Base-by-base conservation (phyloP, 345 rosid species). In the Pistacia vera region DNA sequence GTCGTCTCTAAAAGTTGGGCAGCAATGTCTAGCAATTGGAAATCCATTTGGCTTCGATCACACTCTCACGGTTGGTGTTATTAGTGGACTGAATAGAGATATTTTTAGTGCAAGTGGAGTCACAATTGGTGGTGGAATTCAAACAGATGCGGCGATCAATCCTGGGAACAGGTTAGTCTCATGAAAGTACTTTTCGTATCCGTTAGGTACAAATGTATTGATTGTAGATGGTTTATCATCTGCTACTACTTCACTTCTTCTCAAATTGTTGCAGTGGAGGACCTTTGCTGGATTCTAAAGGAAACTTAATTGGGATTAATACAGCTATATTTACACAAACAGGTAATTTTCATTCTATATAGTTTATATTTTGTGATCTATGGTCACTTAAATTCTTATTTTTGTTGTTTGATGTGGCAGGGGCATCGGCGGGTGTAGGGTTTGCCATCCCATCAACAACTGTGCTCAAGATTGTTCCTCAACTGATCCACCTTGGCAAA, bases 1-100 rank as follows among this genome's bases (percentile, higher is more conserved):
- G 35, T 85, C 84, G 77, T 86, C 88, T 81, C 83, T 95, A 71
- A 93, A 80, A 82, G 99, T 93, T 67, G 99, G 98, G 46, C 99
- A 95, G 79, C 97, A 92, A 57, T 93, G 99, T 80, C 84, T 95
- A 68, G 97, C 99, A 54, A 95, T 95, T 75, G 98, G 98, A 63
- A 95, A 95, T 83, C 99, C 98, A 30, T 95, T 95, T 85, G 98
- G 99, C 75, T 95, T 95, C 60, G 98, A 95, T 79, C 99, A 95
- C 59, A 95, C 98, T 41, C 99, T 95, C 73, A 93, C 99, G 0
- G 93, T 87, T 56, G 99, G 99, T 44, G 97, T 95, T 63, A 86
- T 95, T 49, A 95, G 99, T 58, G 99, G 99, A 81, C 81, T 95
- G 78, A 92, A 95, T 79, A 83, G 98, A 2, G 99, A 95, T 63